Conservation (phyloP, 1,139 yeast species). For the Saccharomyces hybrid region DNA sequence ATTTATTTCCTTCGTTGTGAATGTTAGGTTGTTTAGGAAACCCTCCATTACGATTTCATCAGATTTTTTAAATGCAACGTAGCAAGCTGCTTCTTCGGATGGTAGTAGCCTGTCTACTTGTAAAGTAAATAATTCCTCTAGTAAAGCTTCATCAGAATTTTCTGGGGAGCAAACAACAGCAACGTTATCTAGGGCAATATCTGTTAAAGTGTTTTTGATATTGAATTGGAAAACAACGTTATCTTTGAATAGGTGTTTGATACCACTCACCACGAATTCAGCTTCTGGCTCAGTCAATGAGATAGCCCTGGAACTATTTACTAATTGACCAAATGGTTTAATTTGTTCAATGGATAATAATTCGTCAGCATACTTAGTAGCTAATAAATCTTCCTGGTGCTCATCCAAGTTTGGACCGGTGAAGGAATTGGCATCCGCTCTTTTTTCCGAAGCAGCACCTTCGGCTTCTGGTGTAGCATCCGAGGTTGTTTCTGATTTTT, state of each 20-base stretch:
- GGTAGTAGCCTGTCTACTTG: slow-evolving; percentile 71
- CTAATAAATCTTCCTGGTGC: slow-evolving; percentile 34
- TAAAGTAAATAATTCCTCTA: slow-evolving; percentile 64
- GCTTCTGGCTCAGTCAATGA: slow-evolving; percentile 87
- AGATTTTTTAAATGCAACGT: slow-evolving; percentile 67
- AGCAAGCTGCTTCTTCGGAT: slow-evolving; percentile 62
- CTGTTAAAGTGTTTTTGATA: slow-evolving; percentile 76
- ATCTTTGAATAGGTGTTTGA: slow-evolving; percentile 71
- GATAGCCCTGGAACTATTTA: slow-evolving; percentile 61
- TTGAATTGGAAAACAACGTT: slow-evolving; percentile 81
- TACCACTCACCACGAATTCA: slow-evolving; percentile 80
- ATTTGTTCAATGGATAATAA: slow-evolving; percentile 63
- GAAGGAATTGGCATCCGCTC: slow-evolving; percentile 20
- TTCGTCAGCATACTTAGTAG: slow-evolving; percentile 61
- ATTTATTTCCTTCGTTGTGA: slow-evolving; percentile 73
- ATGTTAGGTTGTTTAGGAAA: slow-evolving; percentile 63
- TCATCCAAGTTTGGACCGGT: slow-evolving; percentile 24
- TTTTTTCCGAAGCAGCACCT: slow-evolving; percentile 13
- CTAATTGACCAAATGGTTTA: slow-evolving; percentile 54
- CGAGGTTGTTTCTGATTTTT: slow-evolving; percentile 19
- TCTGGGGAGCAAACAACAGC: slow-evolving; percentile 53
- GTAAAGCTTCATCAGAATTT: slow-evolving; percentile 48
- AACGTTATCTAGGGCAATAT: slow-evolving; percentile 69
- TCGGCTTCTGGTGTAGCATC: slow-evolving; percentile 8
- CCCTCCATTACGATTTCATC: slow-evolving; percentile 40